A percentile compares a stretch with the other conserved stretches of the same genome.
These are phyloP conservation scores for Yamadazyma spencermartinsiae DNA, from an alignment of 1,139 yeast species.

Conservation along the genomic window DNA sequence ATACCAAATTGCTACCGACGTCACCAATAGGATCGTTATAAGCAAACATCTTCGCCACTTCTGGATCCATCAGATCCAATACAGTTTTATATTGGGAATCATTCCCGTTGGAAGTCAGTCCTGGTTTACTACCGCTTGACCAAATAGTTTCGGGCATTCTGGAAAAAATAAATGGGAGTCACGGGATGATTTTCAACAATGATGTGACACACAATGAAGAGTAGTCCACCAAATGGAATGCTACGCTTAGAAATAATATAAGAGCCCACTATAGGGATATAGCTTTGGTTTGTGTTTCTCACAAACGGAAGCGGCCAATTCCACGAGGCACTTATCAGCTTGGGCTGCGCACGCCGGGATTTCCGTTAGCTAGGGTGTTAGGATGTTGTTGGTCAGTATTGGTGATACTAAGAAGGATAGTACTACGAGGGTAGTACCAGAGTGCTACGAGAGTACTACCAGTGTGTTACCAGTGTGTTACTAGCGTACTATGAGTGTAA, in stretches of 20 bases:
- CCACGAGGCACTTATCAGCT: slow-evolving; percentile 1
- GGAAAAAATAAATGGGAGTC: background rate
- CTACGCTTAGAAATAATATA: no score
- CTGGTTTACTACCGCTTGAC: slow-evolving; percentile 13
- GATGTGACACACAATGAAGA: background rate
- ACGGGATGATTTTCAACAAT: no score
- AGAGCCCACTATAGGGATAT: no score
- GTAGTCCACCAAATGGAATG: no score
- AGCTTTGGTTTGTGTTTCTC: no score
- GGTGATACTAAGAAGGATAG: no score
- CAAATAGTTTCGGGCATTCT: slow-evolving; percentile 18
- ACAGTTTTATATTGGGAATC: slow-evolving; percentile 12
- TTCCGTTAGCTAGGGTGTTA: no score
- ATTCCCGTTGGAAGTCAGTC: slow-evolving; percentile 2
- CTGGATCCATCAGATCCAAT: slow-evolving; percentile 17
- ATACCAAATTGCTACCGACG: slow-evolving; percentile 11
- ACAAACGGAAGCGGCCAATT: background rate
- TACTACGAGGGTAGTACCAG: no score
- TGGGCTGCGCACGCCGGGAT: background rate
- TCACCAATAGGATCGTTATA: slow-evolving; percentile 16
- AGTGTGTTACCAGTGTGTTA: background rate
- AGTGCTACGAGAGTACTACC: no score
- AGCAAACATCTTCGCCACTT: slow-evolving; percentile 17
- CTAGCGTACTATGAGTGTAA: background rate
- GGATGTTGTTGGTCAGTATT: no score